A percentile compares a stretch with the other conserved stretches of the same genome.
Evolutionary conservation across 345 rosid species (phyloP).

Genomic region (Gossypium stocksii): DNA sequence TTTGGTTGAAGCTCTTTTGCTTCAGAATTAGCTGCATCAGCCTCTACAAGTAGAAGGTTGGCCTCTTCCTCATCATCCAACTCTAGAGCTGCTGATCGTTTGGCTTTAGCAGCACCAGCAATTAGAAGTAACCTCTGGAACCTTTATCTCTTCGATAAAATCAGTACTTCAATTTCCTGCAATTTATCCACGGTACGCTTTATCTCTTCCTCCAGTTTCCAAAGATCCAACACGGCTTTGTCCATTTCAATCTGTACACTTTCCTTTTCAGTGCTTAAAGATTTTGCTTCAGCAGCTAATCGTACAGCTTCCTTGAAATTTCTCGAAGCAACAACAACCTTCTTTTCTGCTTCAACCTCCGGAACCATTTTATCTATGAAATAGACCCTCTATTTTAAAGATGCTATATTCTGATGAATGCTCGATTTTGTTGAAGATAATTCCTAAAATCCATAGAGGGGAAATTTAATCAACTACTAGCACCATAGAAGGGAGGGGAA

Average conservation of each 20-base stretch:
- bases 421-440: slow-evolving; percentile 71
- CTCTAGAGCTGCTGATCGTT: slow-evolving; percentile 73
- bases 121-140: slow-evolving; percentile 60
- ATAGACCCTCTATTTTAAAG: slow-evolving; percentile 60
- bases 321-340: too few species aligned
- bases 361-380: slow-evolving; percentile 63
- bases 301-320: slow-evolving; percentile 63
- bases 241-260: slow-evolving; percentile 47
- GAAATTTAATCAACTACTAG: slow-evolving; percentile 8
- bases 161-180: slow-evolving; percentile 58
- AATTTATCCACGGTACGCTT: slow-evolving; percentile 53
- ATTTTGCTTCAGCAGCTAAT: slow-evolving; percentile 83
- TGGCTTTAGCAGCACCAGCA: slow-evolving; percentile 63
- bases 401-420: slow-evolving; percentile 66
- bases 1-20: slow-evolving; percentile 54
- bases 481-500: slow-evolving; percentile 1
- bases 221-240: slow-evolving; percentile 42
- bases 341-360: too few species aligned
- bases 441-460: slow-evolving; percentile 42
- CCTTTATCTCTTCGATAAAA: slow-evolving; percentile 63
- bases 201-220: slow-evolving; percentile 54
- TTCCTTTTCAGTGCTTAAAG: slow-evolving; percentile 67
- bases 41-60: slow-evolving; percentile 61
- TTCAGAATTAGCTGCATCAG: slow-evolving; percentile 69
- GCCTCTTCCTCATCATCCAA: slow-evolving; percentile 74